phyloP scores from a whole-genome alignment of 176 grass and related monocot genomes.

The barley (Hordeum vulgare) region DNA sequence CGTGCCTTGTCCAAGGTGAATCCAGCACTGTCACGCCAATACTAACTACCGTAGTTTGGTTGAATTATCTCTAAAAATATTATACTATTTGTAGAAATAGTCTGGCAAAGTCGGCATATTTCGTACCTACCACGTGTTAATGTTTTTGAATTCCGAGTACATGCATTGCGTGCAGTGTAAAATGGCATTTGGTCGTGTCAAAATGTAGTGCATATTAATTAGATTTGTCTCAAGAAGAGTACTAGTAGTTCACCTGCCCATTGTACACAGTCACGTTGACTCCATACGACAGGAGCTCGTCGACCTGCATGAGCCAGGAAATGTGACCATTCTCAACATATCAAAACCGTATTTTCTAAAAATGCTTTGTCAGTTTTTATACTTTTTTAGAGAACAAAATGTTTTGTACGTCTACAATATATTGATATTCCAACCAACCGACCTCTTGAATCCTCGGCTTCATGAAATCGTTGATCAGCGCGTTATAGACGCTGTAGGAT shows the following conservation, averaged over 20 bases:
- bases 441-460: constrained; percentile 82
- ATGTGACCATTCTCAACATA: background rate
- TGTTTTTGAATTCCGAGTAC: background rate
- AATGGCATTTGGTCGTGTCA: background rate
- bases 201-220: background rate
- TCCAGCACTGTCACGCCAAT: background rate
- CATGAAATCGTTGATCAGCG: constrained; percentile 68
- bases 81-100: too few relatives aligned
- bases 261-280: constrained; percentile 67
- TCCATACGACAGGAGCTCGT: constrained; percentile 52
- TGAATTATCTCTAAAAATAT: too few relatives aligned
- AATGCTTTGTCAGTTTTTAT: too few relatives aligned
- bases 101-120: background rate
- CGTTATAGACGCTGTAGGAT: constrained; percentile 32
- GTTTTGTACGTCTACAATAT: too few relatives aligned
- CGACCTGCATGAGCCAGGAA: constrained; percentile 38
- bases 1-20: background rate
- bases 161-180: background rate
- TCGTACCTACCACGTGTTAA: background rate
- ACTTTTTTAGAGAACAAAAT: too few relatives aligned
- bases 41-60: too few relatives aligned
- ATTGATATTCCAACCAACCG: background rate
- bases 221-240: background rate
- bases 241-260: constrained; percentile 35
- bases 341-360: background rate